A percentile compares a stretch with the other conserved stretches of the same genome.
Evolutionary conservation across 2,329 filamentous ascomycete genomes (phyloP).

Genomic region (Penicillium sp.): DNA sequence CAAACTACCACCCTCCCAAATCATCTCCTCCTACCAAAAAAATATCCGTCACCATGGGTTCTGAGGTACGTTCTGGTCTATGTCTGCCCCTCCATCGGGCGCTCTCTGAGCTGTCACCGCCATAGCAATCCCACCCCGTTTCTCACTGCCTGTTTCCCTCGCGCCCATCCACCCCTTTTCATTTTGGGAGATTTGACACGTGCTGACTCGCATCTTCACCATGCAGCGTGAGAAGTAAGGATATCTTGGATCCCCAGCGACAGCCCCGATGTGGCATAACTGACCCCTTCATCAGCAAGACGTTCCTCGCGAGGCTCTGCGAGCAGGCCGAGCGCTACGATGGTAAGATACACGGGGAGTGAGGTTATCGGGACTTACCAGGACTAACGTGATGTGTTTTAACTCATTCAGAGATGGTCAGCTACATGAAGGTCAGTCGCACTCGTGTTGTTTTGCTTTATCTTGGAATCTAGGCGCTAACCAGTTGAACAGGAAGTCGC

Average conservation of each 20-base stretch:
- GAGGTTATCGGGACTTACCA: neutral
- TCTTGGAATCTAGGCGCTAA: slow-evolving; percentile 33
- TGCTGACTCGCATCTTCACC: slow-evolving; percentile 41
- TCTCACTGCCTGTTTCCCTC: slow-evolving; percentile 23
- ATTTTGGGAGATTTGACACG: slow-evolving; percentile 44
- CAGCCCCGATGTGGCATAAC: slow-evolving; percentile 30
- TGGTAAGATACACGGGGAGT: slow-evolving; percentile 61
- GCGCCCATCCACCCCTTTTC: slow-evolving; percentile 16
- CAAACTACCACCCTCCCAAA: slow-evolving; percentile 7
- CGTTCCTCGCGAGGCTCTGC: slow-evolving; percentile 98
- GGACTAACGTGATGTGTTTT: slow-evolving; percentile 35
- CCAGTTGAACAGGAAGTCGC: slow-evolving; percentile 76
- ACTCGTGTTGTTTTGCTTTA: slow-evolving; percentile 26
- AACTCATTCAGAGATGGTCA: slow-evolving; percentile 78
- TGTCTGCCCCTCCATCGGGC: slow-evolving; percentile 41
- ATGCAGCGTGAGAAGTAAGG: slow-evolving; percentile 72
- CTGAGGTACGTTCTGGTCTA: slow-evolving; percentile 62
- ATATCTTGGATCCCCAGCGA: slow-evolving; percentile 36
- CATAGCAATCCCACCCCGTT: slow-evolving; percentile 33
- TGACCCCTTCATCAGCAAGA: slow-evolving; percentile 75
- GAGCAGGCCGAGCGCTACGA: slow-evolving; percentile 99
- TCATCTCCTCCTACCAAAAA: slow-evolving; percentile 10
- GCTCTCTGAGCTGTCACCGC: slow-evolving; percentile 40
- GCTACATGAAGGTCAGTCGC: slow-evolving; percentile 86
- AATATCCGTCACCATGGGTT: slow-evolving; percentile 59